These are phyloP conservation scores for Bassia scoparia DNA, from an alignment of 148 eudicot species.

Conservation along the genomic window DNA sequence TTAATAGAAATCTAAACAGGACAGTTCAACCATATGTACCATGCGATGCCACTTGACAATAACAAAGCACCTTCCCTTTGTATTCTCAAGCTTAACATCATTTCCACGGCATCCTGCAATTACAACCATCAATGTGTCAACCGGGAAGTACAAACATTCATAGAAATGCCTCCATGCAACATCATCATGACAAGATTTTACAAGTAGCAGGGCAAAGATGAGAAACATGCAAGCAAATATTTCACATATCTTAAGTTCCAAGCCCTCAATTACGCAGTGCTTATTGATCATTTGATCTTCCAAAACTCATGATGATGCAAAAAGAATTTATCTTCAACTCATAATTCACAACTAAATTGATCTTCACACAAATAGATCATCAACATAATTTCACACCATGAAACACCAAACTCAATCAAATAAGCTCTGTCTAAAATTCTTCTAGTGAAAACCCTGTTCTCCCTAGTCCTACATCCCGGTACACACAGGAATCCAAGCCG, in stretches of 20 bases:
- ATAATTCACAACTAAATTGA: not conserved
- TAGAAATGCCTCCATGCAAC: not conserved
- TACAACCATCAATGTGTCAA: not conserved
- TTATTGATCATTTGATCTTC: too few relatives aligned
- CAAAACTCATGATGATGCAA: too few relatives aligned
- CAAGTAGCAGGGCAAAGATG: too few relatives aligned
- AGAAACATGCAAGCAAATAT: not conserved
- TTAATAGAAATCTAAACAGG: not conserved
- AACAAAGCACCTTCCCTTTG: conserved; percentile 63
- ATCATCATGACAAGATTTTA: not conserved
- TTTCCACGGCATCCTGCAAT: conserved; percentile 64
- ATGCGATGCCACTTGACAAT: conserved; percentile 79
- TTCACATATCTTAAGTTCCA: not conserved
- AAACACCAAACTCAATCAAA: too few relatives aligned
- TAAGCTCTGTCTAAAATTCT: too few relatives aligned
- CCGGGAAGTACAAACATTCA: not conserved
- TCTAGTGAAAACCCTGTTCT: too few relatives aligned
- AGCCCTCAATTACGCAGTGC: not conserved
- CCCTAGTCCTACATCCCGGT: too few relatives aligned
- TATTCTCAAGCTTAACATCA: conserved; percentile 59
- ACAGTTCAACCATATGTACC: conserved; percentile 28
- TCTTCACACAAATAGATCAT: too few relatives aligned
- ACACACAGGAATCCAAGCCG: too few relatives aligned
- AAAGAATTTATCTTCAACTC: not conserved
- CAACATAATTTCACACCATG: too few relatives aligned